A percentile compares a stretch with the other conserved stretches of the same genome.
Conservation (phyloP, 2,329 filamentous ascomycete genomes). For the Huntiella decipiens region DNA sequence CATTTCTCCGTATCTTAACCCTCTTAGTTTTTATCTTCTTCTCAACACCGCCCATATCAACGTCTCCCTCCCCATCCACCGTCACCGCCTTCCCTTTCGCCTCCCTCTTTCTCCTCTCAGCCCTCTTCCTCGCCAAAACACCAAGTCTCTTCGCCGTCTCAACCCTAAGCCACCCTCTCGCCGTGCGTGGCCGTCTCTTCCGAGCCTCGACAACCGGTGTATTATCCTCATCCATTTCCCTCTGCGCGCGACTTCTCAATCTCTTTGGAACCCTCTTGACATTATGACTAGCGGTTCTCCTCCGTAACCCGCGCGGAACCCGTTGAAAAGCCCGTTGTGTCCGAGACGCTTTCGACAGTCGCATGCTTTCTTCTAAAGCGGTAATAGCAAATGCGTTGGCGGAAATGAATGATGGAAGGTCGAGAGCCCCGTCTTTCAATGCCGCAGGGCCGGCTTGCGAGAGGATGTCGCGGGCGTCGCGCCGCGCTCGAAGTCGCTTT, state of each 20-base stretch:
- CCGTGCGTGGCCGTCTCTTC: constrained; percentile 40
- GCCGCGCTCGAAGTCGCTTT: constrained; percentile 27
- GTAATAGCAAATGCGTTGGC: constrained; percentile 80
- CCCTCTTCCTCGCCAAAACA: constrained; percentile 38
- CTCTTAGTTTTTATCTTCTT: constrained; percentile 15
- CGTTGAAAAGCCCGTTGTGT: constrained; percentile 71
- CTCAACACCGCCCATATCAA: constrained; percentile 1
- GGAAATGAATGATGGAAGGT: constrained; percentile 67
- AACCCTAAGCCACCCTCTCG: constrained; percentile 43
- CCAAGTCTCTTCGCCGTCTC: constrained; percentile 59
- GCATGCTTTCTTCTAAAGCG: constrained; percentile 67
- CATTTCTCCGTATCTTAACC: constrained; percentile 52
- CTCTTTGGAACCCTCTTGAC: constrained; percentile 71
- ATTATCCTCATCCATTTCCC: constrained; percentile 74
- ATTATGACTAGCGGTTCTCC: constrained; percentile 89
- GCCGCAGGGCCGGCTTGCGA: constrained; percentile 31
- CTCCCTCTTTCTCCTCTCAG: constrained; percentile 21
- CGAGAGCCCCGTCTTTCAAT: constrained; percentile 55
- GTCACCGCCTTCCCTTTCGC: constrained; percentile 18
- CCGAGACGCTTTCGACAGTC: constrained; percentile 42
- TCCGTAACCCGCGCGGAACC: constrained; percentile 65
- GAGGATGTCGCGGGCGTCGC: constrained; percentile 30
- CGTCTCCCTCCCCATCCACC: constrained; percentile 10
- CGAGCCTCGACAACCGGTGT: constrained; percentile 58
- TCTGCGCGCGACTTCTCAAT: constrained; percentile 47